Base-by-base conservation (phyloP, 2,329 filamentous ascomycete species). In the Talaromyces sp. region DNA sequence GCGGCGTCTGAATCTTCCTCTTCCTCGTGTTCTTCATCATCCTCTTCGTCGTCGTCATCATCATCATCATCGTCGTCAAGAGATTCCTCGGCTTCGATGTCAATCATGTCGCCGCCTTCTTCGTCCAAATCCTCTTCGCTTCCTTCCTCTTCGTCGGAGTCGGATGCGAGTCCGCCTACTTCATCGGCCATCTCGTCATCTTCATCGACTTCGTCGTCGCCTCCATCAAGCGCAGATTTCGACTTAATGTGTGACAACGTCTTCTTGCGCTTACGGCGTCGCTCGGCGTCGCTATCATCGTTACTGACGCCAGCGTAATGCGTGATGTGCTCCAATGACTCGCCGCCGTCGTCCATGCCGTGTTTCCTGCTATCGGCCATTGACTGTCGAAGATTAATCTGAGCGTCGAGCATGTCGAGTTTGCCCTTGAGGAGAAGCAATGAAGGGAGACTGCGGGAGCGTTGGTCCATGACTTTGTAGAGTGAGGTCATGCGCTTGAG, bases 361-460 rank as follows among this genome's bases (percentile, higher is more conserved):
- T 78, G 73, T 15, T 73, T 72, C 5, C 76, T 75, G 58, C 63
- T 65, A 38, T 80, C 84, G 72, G 90, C 87, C 78, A 93, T 87
- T 67, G 85, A 86, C 72, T 87, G 88, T 59, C 95, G 85, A 71
- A 97, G 81, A 72, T 91, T 88, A 77, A 98, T 89, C 79, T 99
- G 95, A 6, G 92, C 89, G 72, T 95, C 91, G 58, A 98, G 84
- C 87, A 99, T 92, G 75, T 98, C 94, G 36, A 99, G 84, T 79
- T 97, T 97, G 27, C 95, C 95, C 82, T 97, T 97, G 67, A 99
- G 85, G 22, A 93, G 87, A 40, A 99, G 83, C 54, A 99, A 82
- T 69, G 91, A 92, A 68, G 91, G 88, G 27, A 98, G 83, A 17
- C 92, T 93, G 69, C 89, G 89, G 38, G 93, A 90, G 49, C 95